phyloP scores from a whole-genome alignment of 2,329 filamentous ascomycete species.

The Aureobasidium sp. region DNA sequence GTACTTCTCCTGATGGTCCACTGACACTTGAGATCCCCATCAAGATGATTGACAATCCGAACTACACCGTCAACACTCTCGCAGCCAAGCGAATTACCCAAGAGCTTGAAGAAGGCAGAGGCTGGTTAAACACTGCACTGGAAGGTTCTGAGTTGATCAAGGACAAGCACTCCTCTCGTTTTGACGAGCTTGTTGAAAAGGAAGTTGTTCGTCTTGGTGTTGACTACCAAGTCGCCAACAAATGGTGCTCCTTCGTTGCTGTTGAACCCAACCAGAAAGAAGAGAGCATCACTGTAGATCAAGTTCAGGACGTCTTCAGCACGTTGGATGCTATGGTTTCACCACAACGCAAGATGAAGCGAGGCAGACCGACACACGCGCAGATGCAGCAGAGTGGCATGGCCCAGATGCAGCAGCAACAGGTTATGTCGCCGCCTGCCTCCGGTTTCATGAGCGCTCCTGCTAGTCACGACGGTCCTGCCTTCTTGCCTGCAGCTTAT shows the following conservation, averaged over 20 bases:
- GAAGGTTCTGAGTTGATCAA: conserved; percentile 38
- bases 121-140: conserved; percentile 58
- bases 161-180: conserved; percentile 54
- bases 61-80: conserved; percentile 72
- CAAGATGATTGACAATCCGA: conserved; percentile 48
- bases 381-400: too few species aligned
- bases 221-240: conserved; percentile 71
- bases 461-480: too few species aligned
- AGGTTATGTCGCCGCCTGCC: too few species aligned
- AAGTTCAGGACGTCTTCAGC: background rate
- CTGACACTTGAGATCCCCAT: conserved; percentile 72
- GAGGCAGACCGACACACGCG: too few species aligned
- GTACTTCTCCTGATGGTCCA: conserved; percentile 62
- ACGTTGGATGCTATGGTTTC: too few species aligned
- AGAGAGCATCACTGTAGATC: background rate
- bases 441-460: too few species aligned
- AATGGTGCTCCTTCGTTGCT: conserved; percentile 79
- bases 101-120: conserved; percentile 75
- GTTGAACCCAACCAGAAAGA: conserved; percentile 52
- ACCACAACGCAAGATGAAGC: too few species aligned
- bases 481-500: too few species aligned
- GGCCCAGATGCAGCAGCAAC: too few species aligned
- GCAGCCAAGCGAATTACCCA: conserved; percentile 72
- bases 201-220: conserved; percentile 74
- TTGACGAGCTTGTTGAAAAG: conserved; percentile 67